Evolutionary conservation across 768 basidiomycete genomes (phyloP), one percentile per base, ranked within the genome.

Genomic region (Chalciporus pseudorubinellus): DNA sequence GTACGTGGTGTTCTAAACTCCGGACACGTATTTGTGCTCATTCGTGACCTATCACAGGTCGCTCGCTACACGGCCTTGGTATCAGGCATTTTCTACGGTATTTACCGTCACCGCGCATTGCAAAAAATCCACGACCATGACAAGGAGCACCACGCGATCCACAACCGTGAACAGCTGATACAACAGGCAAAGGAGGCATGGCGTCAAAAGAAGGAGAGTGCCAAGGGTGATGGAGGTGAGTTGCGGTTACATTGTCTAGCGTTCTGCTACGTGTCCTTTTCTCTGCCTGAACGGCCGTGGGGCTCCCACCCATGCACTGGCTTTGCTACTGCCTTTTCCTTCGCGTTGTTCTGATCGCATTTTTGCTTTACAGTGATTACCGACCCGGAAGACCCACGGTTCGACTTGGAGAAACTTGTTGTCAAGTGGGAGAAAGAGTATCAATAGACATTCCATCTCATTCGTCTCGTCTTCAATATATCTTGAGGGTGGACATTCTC

Each of bases 341-440:
- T 19, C 31, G 34, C 31, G 40, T 34, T 38, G 16, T 34, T 50
- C 55, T 64, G 45, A 60, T 49, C 19, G 36, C 52, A n/a, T 22
- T 26, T 20, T 39, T 45, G 50, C 31, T 44, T 42, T 44, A 9
- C 71, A 95, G 94, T 95, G 59, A 77, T 97, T 58, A 88, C 92
- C 58, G 84, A 99, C 77, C 91, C 94, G 38, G 95, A 98, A 61
- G 86, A 98, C 72, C 92, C 95, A 47, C 84, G 82, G 58, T 99
- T 98, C 73, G 94, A 98, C 78, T 77, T 98, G 68, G 95, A 98
- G 79, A 92, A 92, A 72, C 73, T 97, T 53, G 64, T 91, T 67
- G 77, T 78, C 39, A 82, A 84, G 66, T 85, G 83, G 79, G 89
- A 90, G 72, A 82, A 78, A 66, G 82, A 82, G 60, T 80, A 74